A percentile compares a stretch with the other conserved stretches of the same genome.
Conservation (phyloP, 495 filamentous ascomycete species). For the Choiromyces venosus region DNA sequence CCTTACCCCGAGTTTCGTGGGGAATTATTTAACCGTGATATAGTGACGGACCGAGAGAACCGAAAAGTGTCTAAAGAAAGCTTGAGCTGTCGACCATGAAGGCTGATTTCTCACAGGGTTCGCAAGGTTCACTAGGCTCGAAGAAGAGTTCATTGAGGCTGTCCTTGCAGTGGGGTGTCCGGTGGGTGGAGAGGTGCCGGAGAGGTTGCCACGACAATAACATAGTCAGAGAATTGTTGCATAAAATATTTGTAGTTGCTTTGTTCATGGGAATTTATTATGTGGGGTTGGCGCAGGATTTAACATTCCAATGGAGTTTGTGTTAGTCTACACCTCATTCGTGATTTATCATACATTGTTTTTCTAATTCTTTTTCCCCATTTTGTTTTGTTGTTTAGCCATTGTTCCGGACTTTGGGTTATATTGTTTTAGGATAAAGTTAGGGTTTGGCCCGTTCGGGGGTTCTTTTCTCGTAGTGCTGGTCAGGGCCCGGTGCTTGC, state of each 20-base stretch:
- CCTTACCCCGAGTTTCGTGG: too few species aligned
- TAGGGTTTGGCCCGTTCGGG: too few species aligned
- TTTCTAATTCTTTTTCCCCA: background rate
- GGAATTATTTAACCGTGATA: background rate
- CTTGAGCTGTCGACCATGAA: background rate
- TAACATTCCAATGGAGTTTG: background rate
- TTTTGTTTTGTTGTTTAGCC: background rate
- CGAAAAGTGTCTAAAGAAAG: background rate
- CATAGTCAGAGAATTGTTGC: background rate
- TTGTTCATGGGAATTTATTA: background rate
- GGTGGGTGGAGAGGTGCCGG: background rate
- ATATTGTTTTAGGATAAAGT: too few species aligned
- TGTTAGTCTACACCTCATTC: background rate
- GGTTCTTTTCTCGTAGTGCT: background rate
- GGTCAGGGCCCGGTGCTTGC: background rate
- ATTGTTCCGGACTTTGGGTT: background rate
- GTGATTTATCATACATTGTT: background rate
- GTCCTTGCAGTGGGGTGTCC: background rate
- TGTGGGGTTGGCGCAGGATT: background rate
- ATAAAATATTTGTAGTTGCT: background rate
- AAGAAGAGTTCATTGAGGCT: background rate
- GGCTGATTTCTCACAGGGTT: background rate
- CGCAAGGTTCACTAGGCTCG: background rate
- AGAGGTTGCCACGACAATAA: too few species aligned
- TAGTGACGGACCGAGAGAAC: background rate